phyloP scores from a whole-genome alignment of 371 early-diverging fungal species.

The Phascolomyces articulosus region DNA sequence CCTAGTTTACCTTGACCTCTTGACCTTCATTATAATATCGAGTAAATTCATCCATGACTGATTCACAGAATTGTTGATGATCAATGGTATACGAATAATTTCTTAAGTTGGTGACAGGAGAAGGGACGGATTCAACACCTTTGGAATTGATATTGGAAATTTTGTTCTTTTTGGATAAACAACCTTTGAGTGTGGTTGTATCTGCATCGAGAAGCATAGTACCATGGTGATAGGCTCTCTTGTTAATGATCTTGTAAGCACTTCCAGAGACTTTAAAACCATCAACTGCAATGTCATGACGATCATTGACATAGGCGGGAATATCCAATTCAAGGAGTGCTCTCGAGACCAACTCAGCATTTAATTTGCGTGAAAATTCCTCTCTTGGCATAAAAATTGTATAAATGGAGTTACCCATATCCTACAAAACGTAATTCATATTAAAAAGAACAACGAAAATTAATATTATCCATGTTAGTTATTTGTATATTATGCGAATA shows the following conservation, averaged over 20 bases:
- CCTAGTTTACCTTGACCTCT: slow-evolving; percentile 31
- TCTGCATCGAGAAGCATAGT: slow-evolving; percentile 96
- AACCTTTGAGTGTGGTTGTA: slow-evolving; percentile 62
- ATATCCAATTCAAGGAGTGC: slow-evolving; percentile 83
- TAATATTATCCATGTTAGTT: not conserved
- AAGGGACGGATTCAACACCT: slow-evolving; percentile 90
- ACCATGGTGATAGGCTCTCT: slow-evolving; percentile 94
- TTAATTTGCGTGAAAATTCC: slow-evolving; percentile 74
- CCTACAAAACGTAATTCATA: slow-evolving; percentile 45
- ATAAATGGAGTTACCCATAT: slow-evolving; percentile 95
- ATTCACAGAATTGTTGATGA: slow-evolving; percentile 83
- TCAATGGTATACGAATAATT: slow-evolving; percentile 82
- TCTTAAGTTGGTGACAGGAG: slow-evolving; percentile 82
- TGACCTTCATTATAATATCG: slow-evolving; percentile 46
- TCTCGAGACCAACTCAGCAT: slow-evolving; percentile 80
- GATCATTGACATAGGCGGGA: slow-evolving; percentile 83
- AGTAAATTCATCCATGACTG: slow-evolving; percentile 73
- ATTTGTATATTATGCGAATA: not conserved
- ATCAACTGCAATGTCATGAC: slow-evolving; percentile 89
- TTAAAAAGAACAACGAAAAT: not conserved
- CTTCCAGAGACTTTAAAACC: slow-evolving; percentile 89
- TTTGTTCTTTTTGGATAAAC: slow-evolving; percentile 38
- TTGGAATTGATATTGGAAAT: slow-evolving; percentile 70
- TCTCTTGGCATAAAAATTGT: slow-evolving; percentile 91
- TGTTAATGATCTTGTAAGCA: slow-evolving; percentile 88